Percentiles rank a stretch among this genome's conserved stretches.
These are phyloP conservation scores for Wickerhamiella shivajii DNA, from an alignment of 805 yeast species.

Conservation along the genomic window DNA sequence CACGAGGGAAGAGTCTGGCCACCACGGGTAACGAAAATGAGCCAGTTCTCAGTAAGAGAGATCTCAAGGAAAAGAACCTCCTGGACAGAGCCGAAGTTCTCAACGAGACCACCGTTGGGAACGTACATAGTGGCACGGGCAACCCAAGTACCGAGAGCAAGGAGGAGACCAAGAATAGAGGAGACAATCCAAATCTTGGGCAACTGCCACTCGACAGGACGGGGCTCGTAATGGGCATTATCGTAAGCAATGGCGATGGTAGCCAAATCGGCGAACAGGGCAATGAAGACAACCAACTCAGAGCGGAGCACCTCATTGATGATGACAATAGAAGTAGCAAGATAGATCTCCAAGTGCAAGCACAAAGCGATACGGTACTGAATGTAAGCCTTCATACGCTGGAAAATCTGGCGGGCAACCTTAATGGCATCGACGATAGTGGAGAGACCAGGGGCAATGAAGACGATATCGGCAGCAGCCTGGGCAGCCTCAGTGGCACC, in stretches of 20 bases:
- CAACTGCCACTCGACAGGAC: constrained; percentile 92
- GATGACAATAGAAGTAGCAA: constrained; percentile 92
- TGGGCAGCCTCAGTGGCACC: constrained; percentile 97
- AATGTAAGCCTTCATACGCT: constrained; percentile 97
- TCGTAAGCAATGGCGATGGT: constrained; percentile 95
- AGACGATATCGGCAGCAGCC: constrained; percentile 93
- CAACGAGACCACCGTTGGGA: constrained; percentile 65
- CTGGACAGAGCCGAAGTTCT: constrained; percentile 89
- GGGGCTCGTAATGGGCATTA: constrained; percentile 87
- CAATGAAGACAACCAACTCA: constrained; percentile 88
- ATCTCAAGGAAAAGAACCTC: constrained; percentile 90
- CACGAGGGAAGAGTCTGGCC: constrained; percentile 98
- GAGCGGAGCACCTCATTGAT: constrained; percentile 74
- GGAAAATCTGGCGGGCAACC: constrained; percentile 95
- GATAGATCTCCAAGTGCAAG: constrained; percentile 84
- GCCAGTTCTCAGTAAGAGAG: constrained; percentile 93
- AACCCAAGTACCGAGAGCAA: constrained; percentile 91
- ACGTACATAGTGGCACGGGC: constrained; percentile 87
- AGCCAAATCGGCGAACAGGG: constrained; percentile 94
- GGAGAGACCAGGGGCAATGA: constrained; percentile 89
- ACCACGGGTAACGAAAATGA: constrained; percentile 93
- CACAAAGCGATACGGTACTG: constrained; percentile 96
- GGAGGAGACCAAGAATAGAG: constrained; percentile 64
- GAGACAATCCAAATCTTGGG: constrained; percentile 98
- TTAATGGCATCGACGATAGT: constrained; percentile 88